phyloP scores from a whole-genome alignment of 2,329 filamentous ascomycete species.

The Phoma sp. region DNA sequence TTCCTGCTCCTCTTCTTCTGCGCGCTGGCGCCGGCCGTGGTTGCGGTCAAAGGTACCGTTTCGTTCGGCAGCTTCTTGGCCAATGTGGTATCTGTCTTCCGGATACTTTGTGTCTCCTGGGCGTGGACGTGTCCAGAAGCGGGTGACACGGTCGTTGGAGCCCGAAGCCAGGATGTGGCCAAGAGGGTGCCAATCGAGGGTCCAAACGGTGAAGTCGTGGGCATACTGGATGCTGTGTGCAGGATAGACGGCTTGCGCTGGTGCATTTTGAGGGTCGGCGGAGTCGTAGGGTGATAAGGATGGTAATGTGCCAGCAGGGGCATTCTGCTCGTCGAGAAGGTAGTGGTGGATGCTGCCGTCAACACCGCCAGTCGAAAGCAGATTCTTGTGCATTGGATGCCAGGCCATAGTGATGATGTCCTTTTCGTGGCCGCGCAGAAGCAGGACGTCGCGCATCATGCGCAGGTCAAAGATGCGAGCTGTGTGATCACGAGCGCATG shows the following conservation, averaged over 20 bases:
- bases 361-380: conserved; percentile 88
- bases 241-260: conserved; percentile 89
- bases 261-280: conserved; percentile 76
- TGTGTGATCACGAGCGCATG: conserved; percentile 90
- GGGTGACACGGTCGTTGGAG: conserved; percentile 93
- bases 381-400: conserved; percentile 89
- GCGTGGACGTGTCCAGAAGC: conserved; percentile 92
- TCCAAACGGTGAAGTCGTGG: conserved; percentile 96
- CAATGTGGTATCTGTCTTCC: conserved; percentile 94
- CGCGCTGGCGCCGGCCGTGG: conserved; percentile 75
- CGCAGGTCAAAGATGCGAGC: conserved; percentile 92
- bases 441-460: conserved; percentile 97
- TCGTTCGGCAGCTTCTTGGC: conserved; percentile 88
- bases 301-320: conserved; percentile 72
- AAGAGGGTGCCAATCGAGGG: conserved; percentile 94
- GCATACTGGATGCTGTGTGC: conserved; percentile 86
- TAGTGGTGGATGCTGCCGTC: conserved; percentile 93
- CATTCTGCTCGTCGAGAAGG: conserved; percentile 92
- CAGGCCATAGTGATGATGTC: conserved; percentile 91
- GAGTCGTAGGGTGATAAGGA: conserved; percentile 82
- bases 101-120: conserved; percentile 85
- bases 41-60: conserved; percentile 93
- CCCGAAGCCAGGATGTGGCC: conserved; percentile 95
- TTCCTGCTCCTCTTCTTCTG: conserved; percentile 93
- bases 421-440: conserved; percentile 93